Evolutionary conservation across 2,329 filamentous ascomycete genomes (phyloP).

Genomic region (Berkeleyomyces rouxiae): DNA sequence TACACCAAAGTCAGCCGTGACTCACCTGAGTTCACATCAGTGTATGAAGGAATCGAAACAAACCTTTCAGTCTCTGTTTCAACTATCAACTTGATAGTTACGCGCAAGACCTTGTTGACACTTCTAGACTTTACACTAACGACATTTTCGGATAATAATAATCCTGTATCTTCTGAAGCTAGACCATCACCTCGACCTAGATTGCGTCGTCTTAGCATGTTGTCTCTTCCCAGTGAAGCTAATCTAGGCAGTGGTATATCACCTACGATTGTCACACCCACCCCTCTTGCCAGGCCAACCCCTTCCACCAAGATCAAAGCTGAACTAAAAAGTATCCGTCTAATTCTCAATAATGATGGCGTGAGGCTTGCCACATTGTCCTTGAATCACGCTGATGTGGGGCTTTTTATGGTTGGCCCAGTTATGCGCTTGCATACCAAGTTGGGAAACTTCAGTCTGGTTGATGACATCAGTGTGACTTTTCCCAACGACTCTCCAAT

Average conservation of each 20-base stretch:
- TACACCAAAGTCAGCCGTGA: constrained; percentile 78
- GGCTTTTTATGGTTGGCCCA: constrained; percentile 70
- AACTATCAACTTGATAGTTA: constrained; percentile 92
- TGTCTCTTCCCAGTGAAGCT: constrained; percentile 8
- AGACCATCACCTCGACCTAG: neutral
- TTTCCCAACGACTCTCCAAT: constrained; percentile 67
- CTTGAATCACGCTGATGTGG: constrained; percentile 80
- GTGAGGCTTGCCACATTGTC: constrained; percentile 85
- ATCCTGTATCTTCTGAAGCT: constrained; percentile 20
- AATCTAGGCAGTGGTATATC: neutral
- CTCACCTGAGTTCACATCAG: constrained; percentile 82
- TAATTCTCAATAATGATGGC: constrained; percentile 95
- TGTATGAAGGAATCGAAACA: constrained; percentile 84
- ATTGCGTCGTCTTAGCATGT: constrained; percentile 10
- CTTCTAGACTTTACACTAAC: constrained; percentile 84
- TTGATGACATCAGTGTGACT: constrained; percentile 88
- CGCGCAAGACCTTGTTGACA: constrained; percentile 78
- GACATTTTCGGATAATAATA: constrained; percentile 56
- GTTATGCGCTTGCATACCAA: constrained; percentile 77
- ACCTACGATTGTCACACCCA: constrained; percentile 15
- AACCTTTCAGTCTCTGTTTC: constrained; percentile 84
- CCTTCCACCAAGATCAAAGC: constrained; percentile 88
- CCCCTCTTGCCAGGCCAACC: neutral
- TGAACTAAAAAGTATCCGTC: constrained; percentile 77
- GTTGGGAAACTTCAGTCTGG: constrained; percentile 70